Conservation (phyloP, 805 yeast species). For the Barnettozyma sucrosica region DNA sequence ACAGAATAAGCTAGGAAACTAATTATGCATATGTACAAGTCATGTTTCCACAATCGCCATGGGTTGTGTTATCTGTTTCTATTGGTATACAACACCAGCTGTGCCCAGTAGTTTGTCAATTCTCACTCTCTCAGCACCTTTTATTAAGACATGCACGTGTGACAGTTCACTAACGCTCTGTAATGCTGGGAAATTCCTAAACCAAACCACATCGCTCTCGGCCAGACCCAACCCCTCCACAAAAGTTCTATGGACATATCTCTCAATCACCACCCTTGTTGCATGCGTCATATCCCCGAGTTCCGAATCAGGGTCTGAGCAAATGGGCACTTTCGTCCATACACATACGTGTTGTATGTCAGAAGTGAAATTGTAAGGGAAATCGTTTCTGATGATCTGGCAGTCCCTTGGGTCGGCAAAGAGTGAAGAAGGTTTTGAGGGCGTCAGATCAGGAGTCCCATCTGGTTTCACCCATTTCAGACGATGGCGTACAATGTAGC, state of each 20-base stretch:
- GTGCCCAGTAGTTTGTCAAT: conserved; percentile 4
- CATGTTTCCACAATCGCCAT: too few species aligned
- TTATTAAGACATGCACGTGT: conserved; percentile 62
- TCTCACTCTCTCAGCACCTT: conserved; percentile 11
- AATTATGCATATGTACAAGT: too few species aligned
- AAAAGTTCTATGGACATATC: conserved; percentile 43
- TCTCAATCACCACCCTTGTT: conserved; percentile 40
- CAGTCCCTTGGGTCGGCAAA: conserved; percentile 29
- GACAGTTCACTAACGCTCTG: conserved; percentile 65
- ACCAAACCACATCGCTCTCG: conserved; percentile 44
- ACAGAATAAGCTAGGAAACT: too few species aligned
- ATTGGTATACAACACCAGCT: conserved; percentile 2
- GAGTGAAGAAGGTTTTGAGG: conserved; percentile 16
- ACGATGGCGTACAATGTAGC: conserved; percentile 41
- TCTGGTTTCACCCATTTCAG: conserved; percentile 41
- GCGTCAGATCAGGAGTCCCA: conserved; percentile 9
- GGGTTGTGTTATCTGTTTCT: neutral
- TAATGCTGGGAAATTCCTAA: conserved; percentile 62
- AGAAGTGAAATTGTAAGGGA: conserved; percentile 56
- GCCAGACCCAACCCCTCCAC: conserved; percentile 33
- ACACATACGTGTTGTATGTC: conserved; percentile 53
- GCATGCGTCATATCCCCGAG: conserved; percentile 32
- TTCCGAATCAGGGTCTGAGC: conserved; percentile 40
- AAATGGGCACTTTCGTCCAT: conserved; percentile 58
- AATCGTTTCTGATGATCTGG: conserved; percentile 47